Evolutionary conservation across 2,329 filamentous ascomycete genomes (phyloP).

Genomic region (Verticillium nubilum): DNA sequence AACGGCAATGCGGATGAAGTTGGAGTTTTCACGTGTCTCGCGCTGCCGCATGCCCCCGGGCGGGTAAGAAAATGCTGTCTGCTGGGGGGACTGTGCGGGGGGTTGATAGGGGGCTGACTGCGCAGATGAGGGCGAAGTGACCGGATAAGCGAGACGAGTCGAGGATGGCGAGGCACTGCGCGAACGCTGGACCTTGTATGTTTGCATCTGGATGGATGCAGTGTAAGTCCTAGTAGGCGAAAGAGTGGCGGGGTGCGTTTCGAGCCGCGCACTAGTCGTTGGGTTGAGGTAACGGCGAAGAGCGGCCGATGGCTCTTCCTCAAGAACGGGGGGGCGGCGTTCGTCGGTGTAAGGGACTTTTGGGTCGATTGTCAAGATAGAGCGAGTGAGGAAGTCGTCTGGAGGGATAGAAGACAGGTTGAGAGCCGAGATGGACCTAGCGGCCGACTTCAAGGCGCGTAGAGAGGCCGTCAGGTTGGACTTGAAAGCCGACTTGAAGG

Average conservation of each 20-base stretch:
- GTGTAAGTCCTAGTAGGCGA: constrained; percentile 40
- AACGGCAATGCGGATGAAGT: constrained; percentile 66
- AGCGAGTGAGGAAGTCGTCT: constrained; percentile 62
- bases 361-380: constrained; percentile 62
- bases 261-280: constrained; percentile 43
- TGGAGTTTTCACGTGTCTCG: constrained; percentile 64
- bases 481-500: constrained; percentile 56
- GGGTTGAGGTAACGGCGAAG: constrained; percentile 65
- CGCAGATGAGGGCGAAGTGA: constrained; percentile 21
- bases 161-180: constrained; percentile 27
- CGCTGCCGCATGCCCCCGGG: constrained; percentile 52
- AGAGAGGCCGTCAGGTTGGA: constrained; percentile 65
- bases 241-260: constrained; percentile 27
- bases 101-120: constrained; percentile 21
- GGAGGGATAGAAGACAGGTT: constrained; percentile 59
- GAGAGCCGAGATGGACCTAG: constrained; percentile 56
- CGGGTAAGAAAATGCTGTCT: constrained; percentile 28
- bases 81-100: constrained; percentile 24
- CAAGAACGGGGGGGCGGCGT: constrained; percentile 55
- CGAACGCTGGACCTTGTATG: constrained; percentile 55
- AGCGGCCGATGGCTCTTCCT: constrained; percentile 60
- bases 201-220: constrained; percentile 68
- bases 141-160: constrained; percentile 25
- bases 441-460: constrained; percentile 57
- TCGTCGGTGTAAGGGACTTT: constrained; percentile 63